A percentile compares a stretch with the other conserved stretches of the same genome.
phyloP scores from a whole-genome alignment of 345 rosid genomes.

The Clausena lansium region DNA sequence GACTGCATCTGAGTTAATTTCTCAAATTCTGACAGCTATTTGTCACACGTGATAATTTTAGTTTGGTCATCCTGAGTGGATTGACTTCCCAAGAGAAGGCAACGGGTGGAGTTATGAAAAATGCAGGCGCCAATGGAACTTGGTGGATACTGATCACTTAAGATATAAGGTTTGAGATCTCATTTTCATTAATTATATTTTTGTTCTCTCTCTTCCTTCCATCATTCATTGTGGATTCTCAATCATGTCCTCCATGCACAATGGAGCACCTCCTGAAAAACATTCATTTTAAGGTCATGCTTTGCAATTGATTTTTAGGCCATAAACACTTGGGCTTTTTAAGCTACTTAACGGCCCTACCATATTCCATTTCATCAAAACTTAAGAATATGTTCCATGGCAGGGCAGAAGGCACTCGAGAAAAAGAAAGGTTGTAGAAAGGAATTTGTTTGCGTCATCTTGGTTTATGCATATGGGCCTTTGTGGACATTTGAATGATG shows the following conservation, averaged over 20 bases:
- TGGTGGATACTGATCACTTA: constrained; percentile 55
- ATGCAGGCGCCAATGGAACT: constrained; percentile 73
- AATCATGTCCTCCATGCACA: background rate
- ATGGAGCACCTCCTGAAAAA: background rate
- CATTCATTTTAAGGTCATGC: background rate
- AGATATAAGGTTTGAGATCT: constrained; percentile 60
- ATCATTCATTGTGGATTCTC: background rate
- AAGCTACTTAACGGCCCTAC: background rate
- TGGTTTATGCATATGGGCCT: background rate
- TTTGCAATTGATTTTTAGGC: background rate
- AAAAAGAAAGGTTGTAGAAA: background rate
- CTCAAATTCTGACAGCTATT: constrained; percentile 9
- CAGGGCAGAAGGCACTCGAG: background rate
- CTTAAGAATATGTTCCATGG: background rate
- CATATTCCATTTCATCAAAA: background rate
- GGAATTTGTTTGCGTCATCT: background rate
- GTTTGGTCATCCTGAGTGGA: constrained; percentile 94
- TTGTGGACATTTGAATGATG: background rate
- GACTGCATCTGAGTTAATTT: constrained; percentile 2
- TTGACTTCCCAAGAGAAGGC: constrained; percentile 87
- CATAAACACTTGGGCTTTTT: background rate
- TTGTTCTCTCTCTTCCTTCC: background rate
- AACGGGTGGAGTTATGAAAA: constrained; percentile 80
- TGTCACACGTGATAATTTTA: constrained; percentile 29
- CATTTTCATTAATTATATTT: constrained; percentile 6